A percentile compares a stretch with the other conserved stretches of the same genome.
phyloP scores from a whole-genome alignment of 495 filamentous ascomycete genomes.

The Echria macrotheca region DNA sequence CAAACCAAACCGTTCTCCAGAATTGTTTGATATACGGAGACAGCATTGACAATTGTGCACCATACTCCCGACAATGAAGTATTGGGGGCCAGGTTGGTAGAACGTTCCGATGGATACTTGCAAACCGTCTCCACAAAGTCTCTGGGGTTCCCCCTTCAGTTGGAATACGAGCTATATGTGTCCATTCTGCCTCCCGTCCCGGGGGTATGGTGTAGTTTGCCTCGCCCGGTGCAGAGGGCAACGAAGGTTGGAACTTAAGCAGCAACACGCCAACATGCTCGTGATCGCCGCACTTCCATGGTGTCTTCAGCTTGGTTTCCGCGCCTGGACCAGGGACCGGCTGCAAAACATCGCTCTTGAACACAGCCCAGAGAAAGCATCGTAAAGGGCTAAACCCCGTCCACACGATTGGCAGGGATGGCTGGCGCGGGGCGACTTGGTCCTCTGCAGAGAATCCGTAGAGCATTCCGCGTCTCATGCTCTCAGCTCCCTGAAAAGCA shows the following conservation, averaged over 20 bases:
- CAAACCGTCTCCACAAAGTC: not conserved
- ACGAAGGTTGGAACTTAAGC: not conserved
- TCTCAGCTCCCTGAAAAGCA: not conserved
- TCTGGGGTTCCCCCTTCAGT: not conserved
- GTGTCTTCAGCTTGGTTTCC: not conserved
- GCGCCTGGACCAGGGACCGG: not conserved
- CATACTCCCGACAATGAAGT: not conserved
- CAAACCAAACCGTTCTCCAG: slow-evolving; percentile 1
- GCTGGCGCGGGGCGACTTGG: not conserved
- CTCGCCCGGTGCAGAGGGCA: not conserved
- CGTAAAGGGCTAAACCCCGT: slow-evolving; percentile 1
- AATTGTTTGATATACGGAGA: not conserved
- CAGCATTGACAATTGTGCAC: not conserved
- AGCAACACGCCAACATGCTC: not conserved
- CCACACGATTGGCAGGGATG: not conserved
- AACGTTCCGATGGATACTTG: not conserved
- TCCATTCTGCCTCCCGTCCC: not conserved
- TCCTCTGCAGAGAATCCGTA: not conserved
- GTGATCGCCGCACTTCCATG: not conserved
- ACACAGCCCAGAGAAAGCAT: slow-evolving; percentile 1
- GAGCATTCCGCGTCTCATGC: not conserved
- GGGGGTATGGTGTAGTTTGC: not conserved
- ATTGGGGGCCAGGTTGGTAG: not conserved
- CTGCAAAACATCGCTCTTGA: slow-evolving; percentile 1
- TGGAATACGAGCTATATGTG: not conserved